Evolutionary conservation across 2,329 filamentous ascomycete genomes (phyloP), one percentile per base, ranked within the genome.

Genomic region (Epichloe baconii): DNA sequence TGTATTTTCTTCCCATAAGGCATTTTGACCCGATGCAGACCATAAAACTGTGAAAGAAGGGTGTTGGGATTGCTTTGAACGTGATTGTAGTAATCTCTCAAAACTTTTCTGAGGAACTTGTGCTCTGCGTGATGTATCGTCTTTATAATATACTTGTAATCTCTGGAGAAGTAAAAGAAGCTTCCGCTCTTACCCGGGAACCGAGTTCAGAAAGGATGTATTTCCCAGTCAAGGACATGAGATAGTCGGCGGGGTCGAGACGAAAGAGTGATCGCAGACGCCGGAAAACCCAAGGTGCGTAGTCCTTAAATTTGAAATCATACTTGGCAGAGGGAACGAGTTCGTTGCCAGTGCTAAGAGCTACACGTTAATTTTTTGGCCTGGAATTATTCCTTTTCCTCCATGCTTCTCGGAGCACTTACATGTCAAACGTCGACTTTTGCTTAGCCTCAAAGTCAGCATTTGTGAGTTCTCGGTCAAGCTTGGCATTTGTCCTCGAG

Each of bases 131-230:
- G 93, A 66, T 98, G 93, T 59, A 98, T 97, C 21, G 93, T 98
- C 71, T 98, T 98, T 79, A 98, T 98, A 70, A 98, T 98, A 71
- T 98, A 98, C 71, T 96, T 97, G 77, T 98, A 98, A 70, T 98
- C 93, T 62, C 93, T 80, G 46, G 93, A 97, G 71, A 97, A 98
- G 75, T 98, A 98, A 72, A 98, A 98, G 73, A 98, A 98, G 68
- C 90, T 97, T 57, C 93, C 93, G 67, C 90, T 96, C 74, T 98
- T 98, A 54, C 93, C 93, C 1, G 93, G 93, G 93, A 97, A 37
- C 93, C 93, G 53, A 98, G 78, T 68, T 98, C 93, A 5, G 93
- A 97, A 57, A 98, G 77, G 51, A 98, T 97, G 69, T 98, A 98
- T 71, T 98, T 98, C 68, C 90, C 93, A 14, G 93, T 97, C 62